Conservation (phyloP, 257 asterid genomes). For the Rubia yunnanensis region DNA sequence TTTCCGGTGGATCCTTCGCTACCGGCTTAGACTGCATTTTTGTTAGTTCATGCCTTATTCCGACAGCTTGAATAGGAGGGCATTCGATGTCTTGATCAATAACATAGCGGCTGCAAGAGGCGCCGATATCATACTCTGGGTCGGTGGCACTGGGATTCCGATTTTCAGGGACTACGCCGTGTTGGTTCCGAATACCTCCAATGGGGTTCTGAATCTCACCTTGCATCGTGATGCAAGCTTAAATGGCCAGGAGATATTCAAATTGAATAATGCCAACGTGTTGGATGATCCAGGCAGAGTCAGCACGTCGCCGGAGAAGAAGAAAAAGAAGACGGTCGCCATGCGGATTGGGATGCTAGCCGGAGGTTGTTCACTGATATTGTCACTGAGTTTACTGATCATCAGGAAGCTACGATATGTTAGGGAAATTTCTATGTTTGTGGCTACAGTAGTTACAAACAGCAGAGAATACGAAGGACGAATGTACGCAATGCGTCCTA, state of each 20-base stretch:
- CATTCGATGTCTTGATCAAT: slow-evolving; percentile 19
- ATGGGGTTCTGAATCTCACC: slow-evolving; percentile 19
- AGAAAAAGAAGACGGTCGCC: neutral
- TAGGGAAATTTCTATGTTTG: too few relatives aligned
- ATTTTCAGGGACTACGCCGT: slow-evolving; percentile 31
- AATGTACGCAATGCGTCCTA: too few relatives aligned
- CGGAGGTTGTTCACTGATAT: slow-evolving; percentile 17
- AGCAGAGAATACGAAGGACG: too few relatives aligned
- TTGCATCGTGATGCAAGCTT: slow-evolving; percentile 35
- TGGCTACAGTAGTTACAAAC: too few relatives aligned
- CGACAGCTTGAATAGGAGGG: slow-evolving; percentile 1
- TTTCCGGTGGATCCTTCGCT: slow-evolving; percentile 34
- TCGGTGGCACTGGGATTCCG: slow-evolving; percentile 24
- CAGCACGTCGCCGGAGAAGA: neutral
- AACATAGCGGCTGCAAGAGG: slow-evolving; percentile 3
- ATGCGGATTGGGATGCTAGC: slow-evolving; percentile 1
- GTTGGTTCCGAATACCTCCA: slow-evolving; percentile 4
- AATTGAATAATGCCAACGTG: slow-evolving; percentile 20
- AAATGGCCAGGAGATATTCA: slow-evolving; percentile 58
- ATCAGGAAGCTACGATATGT: too few relatives aligned
- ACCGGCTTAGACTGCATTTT: slow-evolving; percentile 43
- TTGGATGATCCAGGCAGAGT: neutral
- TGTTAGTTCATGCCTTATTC: slow-evolving; percentile 22
- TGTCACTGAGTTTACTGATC: slow-evolving; percentile 18
- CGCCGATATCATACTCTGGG: slow-evolving; percentile 20